Conservation (phyloP, 148 eudicot species). For the Spergularia bocconei region DNA sequence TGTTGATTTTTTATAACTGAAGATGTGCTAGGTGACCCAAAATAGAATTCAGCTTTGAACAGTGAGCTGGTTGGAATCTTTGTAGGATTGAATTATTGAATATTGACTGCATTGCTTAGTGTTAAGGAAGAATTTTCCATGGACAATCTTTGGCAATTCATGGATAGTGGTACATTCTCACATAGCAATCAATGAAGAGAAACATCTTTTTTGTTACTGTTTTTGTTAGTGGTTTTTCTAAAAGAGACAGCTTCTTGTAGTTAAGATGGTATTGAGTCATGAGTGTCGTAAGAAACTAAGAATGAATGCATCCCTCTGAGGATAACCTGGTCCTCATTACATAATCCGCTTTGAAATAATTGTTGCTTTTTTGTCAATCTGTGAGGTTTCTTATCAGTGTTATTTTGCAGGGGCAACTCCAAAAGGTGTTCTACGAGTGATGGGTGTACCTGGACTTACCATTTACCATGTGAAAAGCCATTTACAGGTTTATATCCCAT, state of each 20-base stretch:
- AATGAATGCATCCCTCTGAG: background rate
- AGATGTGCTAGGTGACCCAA: no score
- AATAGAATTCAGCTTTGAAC: no score
- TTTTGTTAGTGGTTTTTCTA: no score
- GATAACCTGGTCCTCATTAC: no score
- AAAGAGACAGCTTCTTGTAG: no score
- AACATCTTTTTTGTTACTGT: no score
- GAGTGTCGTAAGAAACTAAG: no score
- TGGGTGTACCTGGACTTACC: conserved; percentile 76
- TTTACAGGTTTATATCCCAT: conserved; percentile 48
- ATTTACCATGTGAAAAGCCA: conserved; percentile 84
- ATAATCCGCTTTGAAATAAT: no score
- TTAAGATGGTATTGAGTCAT: no score
- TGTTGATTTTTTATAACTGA: no score
- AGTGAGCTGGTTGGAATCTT: no score
- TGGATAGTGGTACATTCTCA: background rate
- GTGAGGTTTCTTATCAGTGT: conserved; percentile 6
- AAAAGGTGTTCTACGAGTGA: conserved; percentile 73
- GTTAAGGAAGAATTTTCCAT: background rate
- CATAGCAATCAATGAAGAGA: no score
- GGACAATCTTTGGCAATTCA: background rate
- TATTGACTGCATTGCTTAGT: conserved; percentile 7
- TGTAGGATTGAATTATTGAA: background rate
- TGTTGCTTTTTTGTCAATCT: background rate
- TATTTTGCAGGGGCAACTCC: conserved; percentile 67